Conservation (phyloP, 225 moss, liverwort and hornwort genomes). For the Bryum argenteum region DNA sequence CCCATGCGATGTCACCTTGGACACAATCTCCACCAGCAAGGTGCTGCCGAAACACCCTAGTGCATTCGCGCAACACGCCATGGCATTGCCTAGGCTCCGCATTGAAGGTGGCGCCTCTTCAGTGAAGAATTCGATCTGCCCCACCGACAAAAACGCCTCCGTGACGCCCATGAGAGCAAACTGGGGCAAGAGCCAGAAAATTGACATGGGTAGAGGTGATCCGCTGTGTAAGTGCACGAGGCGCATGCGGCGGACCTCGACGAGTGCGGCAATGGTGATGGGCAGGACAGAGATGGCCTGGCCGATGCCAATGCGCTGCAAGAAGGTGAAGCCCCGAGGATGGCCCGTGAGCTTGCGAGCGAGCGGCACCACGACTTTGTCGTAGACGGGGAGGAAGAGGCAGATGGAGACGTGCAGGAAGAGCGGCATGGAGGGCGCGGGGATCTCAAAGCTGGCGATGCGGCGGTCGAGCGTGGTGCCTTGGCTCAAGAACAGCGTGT, state of each 20-base stretch:
- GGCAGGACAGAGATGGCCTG: conserved; percentile 60
- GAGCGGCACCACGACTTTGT: conserved; percentile 61
- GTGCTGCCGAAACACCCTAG: conserved; percentile 67
- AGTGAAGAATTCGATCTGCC: conserved; percentile 79
- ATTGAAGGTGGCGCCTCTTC: conserved; percentile 67
- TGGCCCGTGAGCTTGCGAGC: conserved; percentile 55
- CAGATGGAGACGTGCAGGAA: conserved; percentile 69
- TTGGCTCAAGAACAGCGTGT: conserved; percentile 71
- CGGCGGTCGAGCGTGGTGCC: conserved; percentile 62
- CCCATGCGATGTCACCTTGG: conserved; percentile 40
- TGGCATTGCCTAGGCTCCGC: conserved; percentile 70
- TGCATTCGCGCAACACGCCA: conserved; percentile 58
- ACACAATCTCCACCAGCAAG: conserved; percentile 57
- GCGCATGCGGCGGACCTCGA: conserved; percentile 65
- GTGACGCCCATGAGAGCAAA: conserved; percentile 18
- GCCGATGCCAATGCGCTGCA: conserved; percentile 73
- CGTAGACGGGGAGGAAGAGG: conserved; percentile 69
- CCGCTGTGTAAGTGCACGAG: conserved; percentile 1
- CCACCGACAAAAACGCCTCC: conserved; percentile 72
- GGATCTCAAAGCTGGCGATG: conserved; percentile 51
- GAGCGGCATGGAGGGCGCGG: conserved; percentile 71
- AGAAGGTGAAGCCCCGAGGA: conserved; percentile 53
- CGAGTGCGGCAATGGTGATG: conserved; percentile 63
- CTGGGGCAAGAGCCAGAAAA: conserved; percentile 34
- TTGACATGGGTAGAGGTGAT: conserved; percentile 23